These are phyloP conservation scores for Auricularia auricula-judae DNA, from an alignment of 768 basidiomycete genomes.

Conservation along the genomic window DNA sequence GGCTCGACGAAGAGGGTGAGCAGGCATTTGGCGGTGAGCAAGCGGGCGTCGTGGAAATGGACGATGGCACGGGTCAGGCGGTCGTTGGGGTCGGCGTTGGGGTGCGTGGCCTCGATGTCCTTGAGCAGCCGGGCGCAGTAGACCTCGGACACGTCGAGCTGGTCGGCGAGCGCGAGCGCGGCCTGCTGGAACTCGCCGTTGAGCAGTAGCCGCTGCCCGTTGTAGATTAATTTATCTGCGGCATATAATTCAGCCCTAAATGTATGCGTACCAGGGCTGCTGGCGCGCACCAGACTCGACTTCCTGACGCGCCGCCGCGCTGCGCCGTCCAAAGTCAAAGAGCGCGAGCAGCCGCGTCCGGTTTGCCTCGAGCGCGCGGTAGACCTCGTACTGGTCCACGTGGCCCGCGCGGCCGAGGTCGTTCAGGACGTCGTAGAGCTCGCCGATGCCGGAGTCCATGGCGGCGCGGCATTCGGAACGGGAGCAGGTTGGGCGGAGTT, in stretches of 20 bases:
- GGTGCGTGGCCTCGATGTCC: conserved; percentile 48
- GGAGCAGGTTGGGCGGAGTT: neutral
- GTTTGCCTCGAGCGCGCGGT: conserved; percentile 14
- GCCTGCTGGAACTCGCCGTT: conserved; percentile 74
- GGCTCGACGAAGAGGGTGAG: conserved; percentile 56
- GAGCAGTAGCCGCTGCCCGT: conserved; percentile 58
- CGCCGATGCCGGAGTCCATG: conserved; percentile 2
- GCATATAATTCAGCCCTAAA: neutral
- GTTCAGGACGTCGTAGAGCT: conserved; percentile 1
- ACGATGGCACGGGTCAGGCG: conserved; percentile 57
- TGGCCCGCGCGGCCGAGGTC: neutral
- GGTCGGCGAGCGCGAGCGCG: conserved; percentile 65
- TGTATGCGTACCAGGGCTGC: conserved; percentile 3
- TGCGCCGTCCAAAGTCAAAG: conserved; percentile 54
- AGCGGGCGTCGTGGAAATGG: conserved; percentile 58
- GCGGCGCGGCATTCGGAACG: neutral
- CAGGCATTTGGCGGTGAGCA: conserved; percentile 60
- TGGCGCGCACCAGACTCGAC: conserved; percentile 47
- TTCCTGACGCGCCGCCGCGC: conserved; percentile 54
- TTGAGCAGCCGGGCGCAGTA: conserved; percentile 63
- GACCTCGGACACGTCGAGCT: conserved; percentile 75
- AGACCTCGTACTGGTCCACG: conserved; percentile 12
- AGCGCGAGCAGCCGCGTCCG: conserved; percentile 45
- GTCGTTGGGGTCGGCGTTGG: conserved; percentile 46
- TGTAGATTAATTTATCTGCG: conserved; percentile 53